Evolutionary conservation across 2,329 filamentous ascomycete species (phyloP), one percentile per base, ranked within the genome.

Genomic region (Neocucurbitaria cava): DNA sequence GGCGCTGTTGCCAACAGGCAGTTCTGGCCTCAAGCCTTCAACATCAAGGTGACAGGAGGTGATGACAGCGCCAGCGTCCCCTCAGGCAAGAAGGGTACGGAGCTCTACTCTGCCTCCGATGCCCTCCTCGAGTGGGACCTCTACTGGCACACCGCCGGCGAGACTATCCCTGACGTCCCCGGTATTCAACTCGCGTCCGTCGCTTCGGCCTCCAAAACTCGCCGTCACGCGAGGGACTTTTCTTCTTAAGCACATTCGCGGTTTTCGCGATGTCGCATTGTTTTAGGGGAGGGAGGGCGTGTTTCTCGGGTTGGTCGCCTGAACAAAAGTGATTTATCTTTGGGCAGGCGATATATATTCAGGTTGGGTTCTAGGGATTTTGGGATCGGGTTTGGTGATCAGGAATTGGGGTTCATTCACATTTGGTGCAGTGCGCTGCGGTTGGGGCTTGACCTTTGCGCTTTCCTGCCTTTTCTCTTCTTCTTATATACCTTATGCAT

Each of bases 1-100:
- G 72, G 72, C 40, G 56, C 56, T 24, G 66, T 72, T 36, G 55
- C 60, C 24, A 46, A 72, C 41, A 62, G 70, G 49, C 72, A 74
- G 52, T 70, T 72, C 63, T 74, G 71, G 69, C 72, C 72, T 7
- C 70, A 73, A 56, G 69, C 68, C 17, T 72, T 72, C 65, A 74
- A 73, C 56, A 65, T 74, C 61, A 65, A 70, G 52, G 62, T 74
- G 31, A 67, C 65, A 7, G 68, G 68, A 18, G 71, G 71, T 30
- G 61, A 70, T 17, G 62, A 69, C 47, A 58, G 54, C 42, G 56
- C 64, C 15, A 10, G 59, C 26, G 48, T 72, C 1, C 70, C 70
- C 2, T 52, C 54, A 13, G 71, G 72, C 28, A 62, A 61, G 54
- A 68, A 68, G 62, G 72, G 63, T 21, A 73, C 70, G 1, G 63